phyloP scores from a whole-genome alignment of 345 rosid genomes.

The Salix viminalis region DNA sequence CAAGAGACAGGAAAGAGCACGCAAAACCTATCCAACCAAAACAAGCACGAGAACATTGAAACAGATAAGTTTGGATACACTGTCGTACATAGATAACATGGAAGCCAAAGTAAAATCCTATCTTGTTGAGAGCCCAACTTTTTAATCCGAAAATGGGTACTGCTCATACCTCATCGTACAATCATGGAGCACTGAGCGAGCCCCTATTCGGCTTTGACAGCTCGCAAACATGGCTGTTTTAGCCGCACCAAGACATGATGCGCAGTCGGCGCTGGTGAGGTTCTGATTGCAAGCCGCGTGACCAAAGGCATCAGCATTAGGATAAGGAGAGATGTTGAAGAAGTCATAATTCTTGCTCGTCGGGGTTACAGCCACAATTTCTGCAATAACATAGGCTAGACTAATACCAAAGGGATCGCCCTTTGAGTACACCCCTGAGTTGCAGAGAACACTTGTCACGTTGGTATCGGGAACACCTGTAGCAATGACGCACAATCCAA shows the following conservation, averaged over 20 bases:
- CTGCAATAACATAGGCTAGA: conserved; percentile 33
- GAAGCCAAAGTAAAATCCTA: background rate
- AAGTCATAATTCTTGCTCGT: conserved; percentile 27
- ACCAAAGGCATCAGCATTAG: conserved; percentile 56
- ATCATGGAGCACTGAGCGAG: conserved; percentile 47
- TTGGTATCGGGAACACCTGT: conserved; percentile 35
- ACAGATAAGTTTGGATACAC: background rate
- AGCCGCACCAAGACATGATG: conserved; percentile 42
- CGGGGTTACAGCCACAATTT: conserved; percentile 29
- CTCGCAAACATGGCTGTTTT: conserved; percentile 28
- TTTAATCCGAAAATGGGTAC: conserved; percentile 41
- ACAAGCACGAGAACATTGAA: background rate
- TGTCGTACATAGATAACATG: background rate
- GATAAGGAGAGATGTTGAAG: conserved; percentile 55
- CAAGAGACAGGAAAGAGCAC: background rate
- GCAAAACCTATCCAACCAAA: background rate
- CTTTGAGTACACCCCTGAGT: conserved; percentile 26
- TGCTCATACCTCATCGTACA: conserved; percentile 63
- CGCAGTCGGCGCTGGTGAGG: conserved; percentile 38
- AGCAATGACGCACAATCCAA: background rate
- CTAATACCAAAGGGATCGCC: conserved; percentile 46
- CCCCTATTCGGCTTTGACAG: conserved; percentile 43
- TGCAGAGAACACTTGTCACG: conserved; percentile 38
- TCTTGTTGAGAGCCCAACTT: background rate
- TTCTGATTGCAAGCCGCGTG: conserved; percentile 46